Evolutionary conservation across 2,329 filamentous ascomycete genomes (phyloP).

Genomic region (Sporothrix humicola): DNA sequence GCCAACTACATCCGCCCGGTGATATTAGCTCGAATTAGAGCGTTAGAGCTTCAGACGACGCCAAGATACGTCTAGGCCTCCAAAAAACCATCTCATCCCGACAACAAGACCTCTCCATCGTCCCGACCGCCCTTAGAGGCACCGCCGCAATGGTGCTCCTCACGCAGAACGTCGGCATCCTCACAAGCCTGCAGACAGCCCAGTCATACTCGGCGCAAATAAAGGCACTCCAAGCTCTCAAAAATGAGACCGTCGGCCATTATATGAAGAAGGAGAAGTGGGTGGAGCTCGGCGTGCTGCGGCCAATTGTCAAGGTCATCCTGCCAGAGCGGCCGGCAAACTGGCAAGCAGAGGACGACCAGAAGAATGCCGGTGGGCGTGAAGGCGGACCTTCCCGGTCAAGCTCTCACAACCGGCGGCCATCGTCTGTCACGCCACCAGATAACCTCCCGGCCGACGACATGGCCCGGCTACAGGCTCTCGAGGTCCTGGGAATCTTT

Average conservation of each 20-base stretch:
- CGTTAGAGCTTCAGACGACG: neutral
- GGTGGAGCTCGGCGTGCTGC: conserved; percentile 71
- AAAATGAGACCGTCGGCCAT: conserved; percentile 90
- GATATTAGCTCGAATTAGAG: neutral
- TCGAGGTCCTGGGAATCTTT: conserved; percentile 83
- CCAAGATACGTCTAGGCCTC: neutral
- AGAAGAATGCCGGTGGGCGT: conserved; percentile 28
- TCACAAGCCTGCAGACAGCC: conserved; percentile 63
- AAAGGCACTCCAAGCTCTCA: conserved; percentile 71
- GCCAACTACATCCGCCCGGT: neutral
- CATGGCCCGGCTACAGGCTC: conserved; percentile 73
- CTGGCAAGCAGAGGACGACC: conserved; percentile 38
- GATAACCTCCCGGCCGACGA: conserved; percentile 65
- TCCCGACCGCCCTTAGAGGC: neutral
- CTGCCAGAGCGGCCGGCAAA: conserved; percentile 44
- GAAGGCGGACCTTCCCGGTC: neutral
- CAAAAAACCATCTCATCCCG: neutral
- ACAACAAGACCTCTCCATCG: neutral
- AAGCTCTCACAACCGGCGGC: conserved; percentile 40
- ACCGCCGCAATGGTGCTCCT: conserved; percentile 57
- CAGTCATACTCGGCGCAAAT: conserved; percentile 59
- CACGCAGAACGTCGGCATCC: conserved; percentile 56
- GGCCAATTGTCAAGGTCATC: conserved; percentile 59
- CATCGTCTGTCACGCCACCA: conserved; percentile 41
- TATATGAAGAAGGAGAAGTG: conserved; percentile 82